Base-by-base conservation (phyloP, 73 alveolate genomes). In the Effrenium voratum region DNA sequence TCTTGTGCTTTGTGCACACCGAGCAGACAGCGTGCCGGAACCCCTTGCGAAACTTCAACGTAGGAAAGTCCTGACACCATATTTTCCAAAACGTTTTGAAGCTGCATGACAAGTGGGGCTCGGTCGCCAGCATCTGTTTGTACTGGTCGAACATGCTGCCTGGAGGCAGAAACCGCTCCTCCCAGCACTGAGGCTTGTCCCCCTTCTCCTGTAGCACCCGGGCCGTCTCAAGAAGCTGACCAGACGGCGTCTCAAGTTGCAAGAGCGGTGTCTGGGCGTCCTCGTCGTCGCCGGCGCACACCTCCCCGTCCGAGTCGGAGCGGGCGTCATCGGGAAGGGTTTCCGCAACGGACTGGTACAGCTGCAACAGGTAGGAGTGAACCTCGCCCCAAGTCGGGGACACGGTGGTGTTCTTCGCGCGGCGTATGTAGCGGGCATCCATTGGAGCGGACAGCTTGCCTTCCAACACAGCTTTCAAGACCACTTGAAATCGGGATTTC, bases 311-410 rank as follows among this genome's bases (percentile, higher is more conserved):
- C 5, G 91, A 81, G 13, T n/a, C 63, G 4, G 50, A 32, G 0
- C 49, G 15, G 10, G 73, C 73, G 32, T 81, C 91, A n/a, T 81
- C 91, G 46, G 91, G 91, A 13, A 46, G 72, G 12, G 91, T 81
- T n/a, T 81, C 91, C 3, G 91, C 91, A 3, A 32, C 38, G 0
- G 50, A 47, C 26, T 81, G 73, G 24, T 81, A 81, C 63, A 81
- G 72, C 49, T 46, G 46, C 45, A 81, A 45, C 36, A 81, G 46
- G 72, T 81, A 49, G 13, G 50, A 28, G n/a, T 81, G 72, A 6
- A 81, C 72, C 28, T 81, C 73, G 1, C 91, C 91, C 46, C 72
- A 49, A 6, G 30, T 49, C 12, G 47, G 38, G 1, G 91, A 81
- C 34, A n/a, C 50, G 3, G 5, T 12, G 24, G 1, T n/a, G 50